Evolutionary conservation across 352 stramenopile species (phyloP).

Genomic region (Phytophthora constricta): DNA sequence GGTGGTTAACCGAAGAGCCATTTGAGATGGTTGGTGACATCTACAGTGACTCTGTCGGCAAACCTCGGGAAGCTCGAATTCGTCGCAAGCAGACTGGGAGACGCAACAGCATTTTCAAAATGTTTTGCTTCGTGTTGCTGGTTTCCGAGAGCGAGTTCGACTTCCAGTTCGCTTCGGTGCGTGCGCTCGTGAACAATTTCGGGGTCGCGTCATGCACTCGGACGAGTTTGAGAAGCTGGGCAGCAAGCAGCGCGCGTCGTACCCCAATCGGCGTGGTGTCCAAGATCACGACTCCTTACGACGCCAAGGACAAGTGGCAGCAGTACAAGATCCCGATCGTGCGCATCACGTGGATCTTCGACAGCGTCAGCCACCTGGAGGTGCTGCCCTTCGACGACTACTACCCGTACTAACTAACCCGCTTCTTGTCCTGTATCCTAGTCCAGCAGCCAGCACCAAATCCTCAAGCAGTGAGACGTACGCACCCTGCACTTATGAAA

Average conservation of each 20-base stretch:
- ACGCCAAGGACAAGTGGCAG: constrained; percentile 66
- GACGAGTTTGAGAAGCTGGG: constrained; percentile 34
- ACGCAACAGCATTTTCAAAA: constrained; percentile 79
- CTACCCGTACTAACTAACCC: constrained; percentile 72
- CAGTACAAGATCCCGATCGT: constrained; percentile 85
- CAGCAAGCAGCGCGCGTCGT: constrained; percentile 32
- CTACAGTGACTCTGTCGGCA: constrained; percentile 73
- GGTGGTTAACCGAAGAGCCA: constrained; percentile 72
- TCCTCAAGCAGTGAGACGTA: too few species aligned
- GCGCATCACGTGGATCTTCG: constrained; percentile 87
- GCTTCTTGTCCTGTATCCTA: neutral
- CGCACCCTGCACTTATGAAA: constrained; percentile 4
- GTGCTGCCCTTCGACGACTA: constrained; percentile 88
- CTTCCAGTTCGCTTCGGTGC: constrained; percentile 73
- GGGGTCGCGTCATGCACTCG: constrained; percentile 56
- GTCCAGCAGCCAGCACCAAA: too few species aligned
- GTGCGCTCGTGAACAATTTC: constrained; percentile 70
- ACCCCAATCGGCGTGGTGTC: constrained; percentile 77
- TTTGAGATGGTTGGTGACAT: constrained; percentile 86
- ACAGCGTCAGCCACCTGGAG: constrained; percentile 87
- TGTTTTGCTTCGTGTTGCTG: constrained; percentile 81
- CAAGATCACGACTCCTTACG: constrained; percentile 60
- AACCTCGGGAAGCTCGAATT: constrained; percentile 71
- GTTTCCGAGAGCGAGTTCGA: constrained; percentile 74
- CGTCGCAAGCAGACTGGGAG: constrained; percentile 50